Base-by-base conservation (phyloP, 257 asterid genomes). In the Solanum gandarillasii region DNA sequence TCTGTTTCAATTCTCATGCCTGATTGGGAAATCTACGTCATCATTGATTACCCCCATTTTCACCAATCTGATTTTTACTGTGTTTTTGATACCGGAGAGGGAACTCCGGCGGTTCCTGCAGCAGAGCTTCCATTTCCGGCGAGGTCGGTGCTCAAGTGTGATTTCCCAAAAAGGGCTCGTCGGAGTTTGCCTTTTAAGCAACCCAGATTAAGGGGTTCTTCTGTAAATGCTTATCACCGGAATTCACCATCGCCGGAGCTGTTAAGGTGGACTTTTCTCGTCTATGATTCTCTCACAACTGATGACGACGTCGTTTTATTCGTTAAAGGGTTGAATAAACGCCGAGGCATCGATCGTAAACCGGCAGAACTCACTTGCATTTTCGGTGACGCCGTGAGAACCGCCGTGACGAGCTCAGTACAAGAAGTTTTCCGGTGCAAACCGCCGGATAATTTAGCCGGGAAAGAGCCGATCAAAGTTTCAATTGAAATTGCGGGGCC, bases 401-500 rank as follows among this genome's bases (percentile, higher is more conserved):
- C 99, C 62, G 82, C 90, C 88, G 97, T 95, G 73, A 94, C 93
- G 25, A 73, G 90, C 14, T 96, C 99, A 12, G 75, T 75, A 85
- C 99, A 95, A 85, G 99, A 96, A 84, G 98, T 95, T 1, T 95
- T 95, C 94, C 98, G 99, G 62, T 96, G 99, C 89, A 48, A 87
- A 29, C 91, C 92, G 14, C 99, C 96, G 12, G 27, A 41, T n/a
- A 12, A 65, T 1, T 3, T 27, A 55, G 89, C 91, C 43, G 87
- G 20, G 3, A 86, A 43, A 48, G 60, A 32, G 25, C 74, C 12
- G 60, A 75, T 90, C 73, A 95, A 87, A 36, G 92, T 95, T 87
- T 88, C 98, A 4, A 72, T 96, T 52, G 94, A 94, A 87, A 89
- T 92, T 31, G 84, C 86, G 3, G 87, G 87, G 23, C 95, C 91